phyloP scores from a whole-genome alignment of 768 basidiomycete species.

The Rubroboletus satanas region DNA sequence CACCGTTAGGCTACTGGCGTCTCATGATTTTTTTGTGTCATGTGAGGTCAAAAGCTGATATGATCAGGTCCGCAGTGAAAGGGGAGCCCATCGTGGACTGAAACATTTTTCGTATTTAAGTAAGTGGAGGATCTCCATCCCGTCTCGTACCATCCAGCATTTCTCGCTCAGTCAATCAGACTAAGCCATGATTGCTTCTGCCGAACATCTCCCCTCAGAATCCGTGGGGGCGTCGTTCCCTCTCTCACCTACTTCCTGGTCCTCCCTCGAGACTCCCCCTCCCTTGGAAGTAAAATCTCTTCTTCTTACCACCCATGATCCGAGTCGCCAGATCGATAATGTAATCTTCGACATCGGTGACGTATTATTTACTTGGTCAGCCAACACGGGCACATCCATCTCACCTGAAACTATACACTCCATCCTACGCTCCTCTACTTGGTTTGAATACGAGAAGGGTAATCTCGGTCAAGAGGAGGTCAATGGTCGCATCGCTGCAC shows the following conservation, averaged over 20 bases:
- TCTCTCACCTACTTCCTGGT: neutral
- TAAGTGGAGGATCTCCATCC: neutral
- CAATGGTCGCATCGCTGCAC: constrained; percentile 1
- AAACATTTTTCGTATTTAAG: neutral
- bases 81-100: neutral
- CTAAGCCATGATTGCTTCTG: neutral
- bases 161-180: neutral
- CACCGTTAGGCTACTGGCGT: no score
- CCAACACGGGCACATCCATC: constrained; percentile 12
- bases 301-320: neutral
- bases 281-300: neutral
- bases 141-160: neutral
- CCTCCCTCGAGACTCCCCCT: constrained; percentile 4
- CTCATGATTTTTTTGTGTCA: no score
- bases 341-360: constrained; percentile 23
- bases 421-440: constrained; percentile 14
- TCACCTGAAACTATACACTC: constrained; percentile 6
- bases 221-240: neutral
- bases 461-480: constrained; percentile 12
- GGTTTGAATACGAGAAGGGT: constrained; percentile 25
- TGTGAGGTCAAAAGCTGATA: no score
- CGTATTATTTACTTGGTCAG: constrained; percentile 23
- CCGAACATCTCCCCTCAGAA: neutral
- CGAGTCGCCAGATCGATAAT: constrained; percentile 17
- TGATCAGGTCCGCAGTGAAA: neutral